Evolutionary conservation across 176 grass and related monocot genomes (phyloP).

Genomic region (Pontederia crassipes): DNA sequence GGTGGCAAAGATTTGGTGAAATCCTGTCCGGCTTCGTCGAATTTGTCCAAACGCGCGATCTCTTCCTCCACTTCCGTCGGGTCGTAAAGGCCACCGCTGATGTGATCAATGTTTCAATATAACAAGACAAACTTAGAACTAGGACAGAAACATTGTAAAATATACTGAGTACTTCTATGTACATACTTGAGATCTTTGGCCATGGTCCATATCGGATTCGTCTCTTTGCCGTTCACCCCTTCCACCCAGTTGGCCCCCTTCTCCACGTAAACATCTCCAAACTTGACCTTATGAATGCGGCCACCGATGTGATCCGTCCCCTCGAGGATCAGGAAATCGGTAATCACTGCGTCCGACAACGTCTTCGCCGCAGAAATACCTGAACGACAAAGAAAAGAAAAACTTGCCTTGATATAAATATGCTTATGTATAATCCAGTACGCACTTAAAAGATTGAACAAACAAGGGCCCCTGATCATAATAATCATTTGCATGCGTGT

Average conservation of each 20-base stretch:
- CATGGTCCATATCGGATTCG: constrained; percentile 63
- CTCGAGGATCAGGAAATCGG: constrained; percentile 43
- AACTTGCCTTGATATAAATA: too few relatives aligned
- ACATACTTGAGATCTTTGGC: constrained; percentile 30
- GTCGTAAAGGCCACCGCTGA: constrained; percentile 35
- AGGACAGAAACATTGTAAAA: neutral
- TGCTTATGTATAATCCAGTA: too few relatives aligned
- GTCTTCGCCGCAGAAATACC: constrained; percentile 60
- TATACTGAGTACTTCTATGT: too few relatives aligned
- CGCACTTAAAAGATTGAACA: too few relatives aligned
- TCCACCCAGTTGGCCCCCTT: constrained; percentile 63
- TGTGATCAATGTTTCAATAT: neutral
- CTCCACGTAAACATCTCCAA: constrained; percentile 43
- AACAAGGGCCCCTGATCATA: too few relatives aligned
- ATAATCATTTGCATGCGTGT: too few relatives aligned
- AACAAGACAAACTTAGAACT: neutral
- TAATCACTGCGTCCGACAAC: constrained; percentile 46
- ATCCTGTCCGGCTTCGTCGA: constrained; percentile 13
- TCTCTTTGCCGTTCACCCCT: constrained; percentile 31
- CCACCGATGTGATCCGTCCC: constrained; percentile 45
- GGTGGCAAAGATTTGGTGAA: constrained; percentile 13
- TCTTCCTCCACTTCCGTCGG: constrained; percentile 16
- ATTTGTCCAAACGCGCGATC: constrained; percentile 9
- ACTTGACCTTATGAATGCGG: constrained; percentile 43
- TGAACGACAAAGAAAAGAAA: neutral